These are phyloP conservation scores for Leersia perrieri DNA, from an alignment of 176 grass and related monocot genomes.

Conservation along the genomic window DNA sequence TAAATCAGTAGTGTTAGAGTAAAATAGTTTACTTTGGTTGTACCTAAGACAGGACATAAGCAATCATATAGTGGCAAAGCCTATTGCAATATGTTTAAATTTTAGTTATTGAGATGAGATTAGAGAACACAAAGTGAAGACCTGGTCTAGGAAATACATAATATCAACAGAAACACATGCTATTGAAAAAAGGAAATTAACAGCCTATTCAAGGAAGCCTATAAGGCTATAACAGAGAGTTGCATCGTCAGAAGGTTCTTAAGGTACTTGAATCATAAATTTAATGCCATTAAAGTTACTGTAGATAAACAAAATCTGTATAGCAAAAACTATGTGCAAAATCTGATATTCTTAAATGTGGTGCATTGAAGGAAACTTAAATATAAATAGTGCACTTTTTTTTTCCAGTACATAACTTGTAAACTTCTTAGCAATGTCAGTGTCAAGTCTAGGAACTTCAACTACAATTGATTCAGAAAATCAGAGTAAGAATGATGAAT, in stretches of 20 bases:
- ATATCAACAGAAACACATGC: neutral
- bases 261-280: neutral
- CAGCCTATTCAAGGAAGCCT: neutral
- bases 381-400: neutral
- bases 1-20: neutral
- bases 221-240: neutral
- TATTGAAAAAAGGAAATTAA: neutral
- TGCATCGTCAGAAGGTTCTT: neutral
- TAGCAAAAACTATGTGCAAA: neutral
- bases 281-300: neutral
- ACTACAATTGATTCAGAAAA: neutral
- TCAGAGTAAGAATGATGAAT: neutral
- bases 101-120: neutral
- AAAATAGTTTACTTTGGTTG: neutral
- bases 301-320: neutral
- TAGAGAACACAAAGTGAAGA: neutral
- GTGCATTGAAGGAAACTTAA: neutral
- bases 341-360: neutral
- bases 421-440: neutral
- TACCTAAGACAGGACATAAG: neutral
- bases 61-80: neutral
- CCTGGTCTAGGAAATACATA: conserved; percentile 1
- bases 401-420: neutral
- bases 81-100: neutral
- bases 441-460: neutral